Percentiles rank a stretch among this genome's conserved stretches.
phyloP scores from a whole-genome alignment of 1,284 basidiomycete genomes.

The Porodaedalea pini region DNA sequence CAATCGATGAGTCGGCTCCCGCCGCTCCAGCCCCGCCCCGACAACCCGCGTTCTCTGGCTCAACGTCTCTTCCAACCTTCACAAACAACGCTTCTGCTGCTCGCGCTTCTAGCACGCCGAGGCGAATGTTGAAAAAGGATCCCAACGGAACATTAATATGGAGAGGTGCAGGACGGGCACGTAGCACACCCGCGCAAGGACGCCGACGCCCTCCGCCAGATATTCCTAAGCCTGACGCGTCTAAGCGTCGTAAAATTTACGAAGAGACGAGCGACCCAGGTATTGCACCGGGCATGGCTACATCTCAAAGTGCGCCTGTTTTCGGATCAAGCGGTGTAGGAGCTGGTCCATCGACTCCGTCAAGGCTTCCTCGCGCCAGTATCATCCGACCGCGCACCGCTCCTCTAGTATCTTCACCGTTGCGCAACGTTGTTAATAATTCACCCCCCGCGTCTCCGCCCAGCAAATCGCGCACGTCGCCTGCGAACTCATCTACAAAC shows the following conservation, averaged over 20 bases:
- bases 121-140: slow-evolving; percentile 9
- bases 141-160: slow-evolving; percentile 14
- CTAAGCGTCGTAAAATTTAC: slow-evolving; percentile 11
- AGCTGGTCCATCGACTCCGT: slow-evolving; percentile 1
- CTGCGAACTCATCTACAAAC: background rate
- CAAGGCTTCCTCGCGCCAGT: background rate
- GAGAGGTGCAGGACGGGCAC: slow-evolving; percentile 15
- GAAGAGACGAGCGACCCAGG: background rate
- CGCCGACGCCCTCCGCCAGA: slow-evolving; percentile 39
- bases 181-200: slow-evolving; percentile 40
- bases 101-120: background rate
- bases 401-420: slow-evolving; percentile 62
- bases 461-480: background rate
- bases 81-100: slow-evolving; percentile 8
- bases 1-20: slow-evolving; percentile 28
- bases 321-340: background rate
- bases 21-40: background rate
- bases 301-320: slow-evolving; percentile 4
- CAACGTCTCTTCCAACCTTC: slow-evolving; percentile 17
- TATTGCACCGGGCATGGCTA: background rate
- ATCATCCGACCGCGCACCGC: slow-evolving; percentile 33
- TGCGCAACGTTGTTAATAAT: slow-evolving; percentile 56
- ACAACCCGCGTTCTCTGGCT: background rate
- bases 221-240: slow-evolving; percentile 22
- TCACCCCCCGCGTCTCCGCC: slow-evolving; percentile 30